Evolutionary conservation across 106 monocot genomes (phyloP).

Genomic region (Gastrodia elata): DNA sequence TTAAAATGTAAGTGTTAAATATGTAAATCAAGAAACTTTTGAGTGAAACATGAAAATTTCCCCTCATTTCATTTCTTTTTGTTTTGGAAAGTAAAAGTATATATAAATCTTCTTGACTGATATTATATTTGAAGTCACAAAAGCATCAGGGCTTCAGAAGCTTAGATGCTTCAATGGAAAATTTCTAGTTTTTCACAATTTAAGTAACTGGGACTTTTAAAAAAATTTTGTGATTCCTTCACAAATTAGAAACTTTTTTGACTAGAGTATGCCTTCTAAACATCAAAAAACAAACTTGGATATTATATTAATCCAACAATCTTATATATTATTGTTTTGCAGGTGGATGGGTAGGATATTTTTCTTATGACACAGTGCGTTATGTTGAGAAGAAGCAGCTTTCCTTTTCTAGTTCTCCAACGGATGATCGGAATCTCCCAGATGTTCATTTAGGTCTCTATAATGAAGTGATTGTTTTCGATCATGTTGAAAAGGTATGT

Average conservation of each 20-base stretch:
- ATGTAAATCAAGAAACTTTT: no score
- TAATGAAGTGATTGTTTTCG: conserved; percentile 85
- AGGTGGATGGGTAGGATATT: conserved; percentile 99
- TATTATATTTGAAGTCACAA: neutral
- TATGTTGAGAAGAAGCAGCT: conserved; percentile 91
- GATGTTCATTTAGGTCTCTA: conserved; percentile 92
- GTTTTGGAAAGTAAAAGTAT: no score
- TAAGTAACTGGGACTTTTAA: neutral
- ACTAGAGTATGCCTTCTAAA: neutral
- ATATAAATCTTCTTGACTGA: no score
- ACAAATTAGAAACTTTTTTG: neutral
- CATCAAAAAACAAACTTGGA: neutral
- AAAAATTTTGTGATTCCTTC: neutral
- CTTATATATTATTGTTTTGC: conserved; percentile 14
- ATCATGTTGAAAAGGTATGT: conserved; percentile 90
- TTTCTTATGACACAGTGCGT: conserved; percentile 89
- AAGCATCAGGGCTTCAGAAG: neutral
- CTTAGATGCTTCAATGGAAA: neutral
- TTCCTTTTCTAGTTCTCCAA: conserved; percentile 63
- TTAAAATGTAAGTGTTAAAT: no score
- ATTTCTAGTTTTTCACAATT: neutral
- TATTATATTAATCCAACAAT: neutral
- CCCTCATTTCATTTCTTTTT: neutral
- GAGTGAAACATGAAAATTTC: no score
- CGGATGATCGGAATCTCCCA: conserved; percentile 79